Evolutionary conservation across 192 early-diverging fungal genomes (phyloP).

Genomic region (Coemansia javaensis): DNA sequence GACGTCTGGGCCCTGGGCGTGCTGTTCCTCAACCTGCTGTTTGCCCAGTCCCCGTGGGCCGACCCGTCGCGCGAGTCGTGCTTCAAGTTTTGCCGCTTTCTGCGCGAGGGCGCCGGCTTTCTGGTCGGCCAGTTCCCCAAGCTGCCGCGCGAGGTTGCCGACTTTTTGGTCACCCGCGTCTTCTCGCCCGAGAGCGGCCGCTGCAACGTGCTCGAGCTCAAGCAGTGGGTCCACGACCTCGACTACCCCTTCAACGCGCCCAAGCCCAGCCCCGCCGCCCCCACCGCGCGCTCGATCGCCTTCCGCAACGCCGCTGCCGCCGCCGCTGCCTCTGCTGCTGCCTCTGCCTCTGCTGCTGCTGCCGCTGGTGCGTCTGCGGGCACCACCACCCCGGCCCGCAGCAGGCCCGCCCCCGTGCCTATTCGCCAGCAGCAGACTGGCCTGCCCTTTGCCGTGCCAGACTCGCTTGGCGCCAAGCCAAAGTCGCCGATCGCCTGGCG

Average conservation of each 20-base stretch:
- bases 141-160: slow-evolving; percentile 54
- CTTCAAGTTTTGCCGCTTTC: slow-evolving; percentile 58
- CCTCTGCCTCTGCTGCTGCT: not conserved
- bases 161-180: slow-evolving; percentile 58
- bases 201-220: slow-evolving; percentile 51
- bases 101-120: slow-evolving; percentile 57
- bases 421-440: too few relatives aligned
- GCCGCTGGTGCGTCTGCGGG: not conserved
- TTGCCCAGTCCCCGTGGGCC: slow-evolving; percentile 68
- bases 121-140: slow-evolving; percentile 57
- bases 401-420: slow-evolving; percentile 10
- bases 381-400: slow-evolving; percentile 6
- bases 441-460: too few relatives aligned
- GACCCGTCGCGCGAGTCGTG: slow-evolving; percentile 58
- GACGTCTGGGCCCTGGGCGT: slow-evolving; percentile 74
- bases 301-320: not conserved
- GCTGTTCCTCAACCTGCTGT: slow-evolving; percentile 66
- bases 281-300: not conserved
- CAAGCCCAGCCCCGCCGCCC: not conserved
- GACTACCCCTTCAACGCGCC: slow-evolving; percentile 34
- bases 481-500: slow-evolving; percentile 29
- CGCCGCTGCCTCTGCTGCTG: slow-evolving; percentile 4
- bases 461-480: slow-evolving; percentile 14
- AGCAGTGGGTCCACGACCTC: slow-evolving; percentile 50
- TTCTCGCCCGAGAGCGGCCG: slow-evolving; percentile 57